Conservation (phyloP, 805 yeast genomes). For the Candida silvatica region DNA sequence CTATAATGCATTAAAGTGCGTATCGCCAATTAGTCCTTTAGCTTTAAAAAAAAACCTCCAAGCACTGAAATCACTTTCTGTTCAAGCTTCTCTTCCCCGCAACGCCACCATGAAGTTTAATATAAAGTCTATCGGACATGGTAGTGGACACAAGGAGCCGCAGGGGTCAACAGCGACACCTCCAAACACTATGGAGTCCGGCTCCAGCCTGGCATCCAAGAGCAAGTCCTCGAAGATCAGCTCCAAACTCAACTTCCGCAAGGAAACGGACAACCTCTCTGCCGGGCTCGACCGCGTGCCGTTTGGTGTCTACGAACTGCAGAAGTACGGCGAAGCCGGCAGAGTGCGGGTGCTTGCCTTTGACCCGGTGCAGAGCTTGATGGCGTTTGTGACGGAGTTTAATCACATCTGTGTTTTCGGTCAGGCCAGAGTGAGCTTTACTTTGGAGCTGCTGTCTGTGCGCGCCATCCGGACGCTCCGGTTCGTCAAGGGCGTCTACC, state of each 20-base stretch:
- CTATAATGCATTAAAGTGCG: not conserved
- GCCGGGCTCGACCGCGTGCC: slow-evolving; percentile 21
- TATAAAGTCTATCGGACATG: too few relatives aligned
- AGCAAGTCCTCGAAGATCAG: slow-evolving; percentile 5
- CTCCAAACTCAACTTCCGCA: slow-evolving; percentile 9
- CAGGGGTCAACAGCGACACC: too few relatives aligned
- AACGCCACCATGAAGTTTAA: slow-evolving; percentile 1
- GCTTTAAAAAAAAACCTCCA: too few relatives aligned
- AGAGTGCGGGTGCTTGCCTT: slow-evolving; percentile 59
- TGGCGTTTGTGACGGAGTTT: slow-evolving; percentile 69
- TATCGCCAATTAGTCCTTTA: not conserved
- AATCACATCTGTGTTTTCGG: slow-evolving; percentile 79
- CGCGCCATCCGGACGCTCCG: slow-evolving; percentile 45
- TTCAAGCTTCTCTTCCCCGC: not conserved
- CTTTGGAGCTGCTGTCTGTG: slow-evolving; percentile 42
- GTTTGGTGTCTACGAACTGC: slow-evolving; percentile 24
- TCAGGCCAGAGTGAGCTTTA: slow-evolving; percentile 68
- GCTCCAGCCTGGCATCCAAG: too few relatives aligned
- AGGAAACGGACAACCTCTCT: slow-evolving; percentile 18
- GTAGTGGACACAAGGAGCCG: too few relatives aligned
- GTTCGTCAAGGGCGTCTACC: slow-evolving; percentile 74
- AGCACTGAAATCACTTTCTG: too few relatives aligned
- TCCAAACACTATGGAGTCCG: too few relatives aligned
- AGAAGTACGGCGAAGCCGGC: slow-evolving; percentile 53
- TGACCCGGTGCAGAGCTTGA: slow-evolving; percentile 82